Conservation (phyloP, 192 early-diverging fungal genomes). For the Spinellus fusiger region DNA sequence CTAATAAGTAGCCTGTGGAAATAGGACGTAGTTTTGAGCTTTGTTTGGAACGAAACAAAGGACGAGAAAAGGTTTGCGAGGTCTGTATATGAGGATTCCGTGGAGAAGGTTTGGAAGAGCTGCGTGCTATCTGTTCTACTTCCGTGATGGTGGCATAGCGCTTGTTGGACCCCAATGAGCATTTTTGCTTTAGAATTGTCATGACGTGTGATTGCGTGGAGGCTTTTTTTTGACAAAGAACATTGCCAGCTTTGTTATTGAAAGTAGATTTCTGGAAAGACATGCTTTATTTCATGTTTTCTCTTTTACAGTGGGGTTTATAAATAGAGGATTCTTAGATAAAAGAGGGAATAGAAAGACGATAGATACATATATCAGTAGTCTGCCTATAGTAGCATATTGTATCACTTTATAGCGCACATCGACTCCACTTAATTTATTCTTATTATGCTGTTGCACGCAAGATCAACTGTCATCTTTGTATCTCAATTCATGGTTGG, state of each 20-base stretch:
- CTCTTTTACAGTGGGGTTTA: not conserved
- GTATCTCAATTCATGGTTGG: no score
- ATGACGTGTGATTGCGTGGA: not conserved
- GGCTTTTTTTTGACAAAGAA: not conserved
- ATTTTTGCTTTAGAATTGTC: not conserved
- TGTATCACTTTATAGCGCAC: no score
- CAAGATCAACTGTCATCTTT: no score
- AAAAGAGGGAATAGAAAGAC: not conserved
- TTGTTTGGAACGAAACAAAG: not conserved
- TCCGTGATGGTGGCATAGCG: not conserved
- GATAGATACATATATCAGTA: not conserved
- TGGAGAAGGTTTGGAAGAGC: not conserved
- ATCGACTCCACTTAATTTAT: no score
- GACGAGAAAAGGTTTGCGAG: not conserved
- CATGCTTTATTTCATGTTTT: not conserved
- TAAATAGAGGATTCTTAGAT: not conserved
- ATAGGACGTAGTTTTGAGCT: not conserved
- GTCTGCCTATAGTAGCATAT: no score
- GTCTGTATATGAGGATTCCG: not conserved
- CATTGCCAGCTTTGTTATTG: no score
- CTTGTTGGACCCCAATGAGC: not conserved
- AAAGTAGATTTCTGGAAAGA: not conserved
- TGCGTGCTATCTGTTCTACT: not conserved
- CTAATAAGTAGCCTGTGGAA: not conserved
- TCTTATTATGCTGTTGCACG: no score